Base-by-base conservation (phyloP, 2,329 filamentous ascomycete genomes). In the Pseudocercospora cruenta region DNA sequence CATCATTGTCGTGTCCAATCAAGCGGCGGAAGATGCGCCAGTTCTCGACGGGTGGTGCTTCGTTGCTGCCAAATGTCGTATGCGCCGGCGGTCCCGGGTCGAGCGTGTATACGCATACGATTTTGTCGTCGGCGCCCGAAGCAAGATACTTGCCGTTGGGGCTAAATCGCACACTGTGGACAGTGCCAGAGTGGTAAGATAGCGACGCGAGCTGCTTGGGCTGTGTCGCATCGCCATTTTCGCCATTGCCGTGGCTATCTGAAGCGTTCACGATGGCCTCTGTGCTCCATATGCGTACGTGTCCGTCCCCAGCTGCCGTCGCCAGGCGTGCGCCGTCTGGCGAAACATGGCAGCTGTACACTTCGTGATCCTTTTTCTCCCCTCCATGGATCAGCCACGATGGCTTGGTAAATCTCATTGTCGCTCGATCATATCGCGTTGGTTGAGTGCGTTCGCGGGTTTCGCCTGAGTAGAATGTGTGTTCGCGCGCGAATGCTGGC, bases 341-440 rank as follows among this genome's bases (percentile, higher is more conserved):
- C 28, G 95, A 99, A 70, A 99, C 89, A 84, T 98, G 92, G 80
- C 94, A 98, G 82, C 93, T 97, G 83, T 98, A 99, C 71, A 98
- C 94, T 81, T 99, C 95, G 77, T 96, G 96, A 78, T 98, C 94
- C 78, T 97, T 98, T 79, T 96, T 92, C 83, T 99, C 95, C 78
- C 94, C 94, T 82, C 92, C 93, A 83, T 97, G 94, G 79, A 91
- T 94, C 76, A 98, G 89, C 94, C 94, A 98, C 78, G 91, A 89
- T 73, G 94, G 94, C 87, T 96, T 97, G 80, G 96, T 92, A 82
- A 97, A 78, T 77, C 82, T 82, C 82, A 84, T 84, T 54, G 57
- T 60, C 55, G 55, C 55, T 36, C 55, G 31, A 58, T 43, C 55
- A 58, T 58, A 43, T 58, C 55, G 55, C 55, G 24, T n/a, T 58